Conservation (phyloP, 2,329 filamentous ascomycete genomes). For the Fusarium setosum region DNA sequence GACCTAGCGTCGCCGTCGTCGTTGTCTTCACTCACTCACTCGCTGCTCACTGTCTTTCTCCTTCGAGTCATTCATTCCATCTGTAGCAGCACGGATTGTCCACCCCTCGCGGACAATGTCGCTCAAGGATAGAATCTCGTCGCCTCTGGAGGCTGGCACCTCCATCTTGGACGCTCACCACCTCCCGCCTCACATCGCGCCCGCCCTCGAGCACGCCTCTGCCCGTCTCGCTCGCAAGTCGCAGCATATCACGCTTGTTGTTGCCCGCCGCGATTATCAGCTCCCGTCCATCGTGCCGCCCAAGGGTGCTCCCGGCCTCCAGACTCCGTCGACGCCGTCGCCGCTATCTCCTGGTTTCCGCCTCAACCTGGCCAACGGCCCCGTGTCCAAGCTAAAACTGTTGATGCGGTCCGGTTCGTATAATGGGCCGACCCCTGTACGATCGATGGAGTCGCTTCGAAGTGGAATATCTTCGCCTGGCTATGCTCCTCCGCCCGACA, state of each 20-base stretch:
- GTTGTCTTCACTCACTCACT: slow-evolving; percentile 7
- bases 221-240: slow-evolving; percentile 65
- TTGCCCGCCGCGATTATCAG: slow-evolving; percentile 67
- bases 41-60: too few species aligned
- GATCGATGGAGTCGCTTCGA: slow-evolving; percentile 37
- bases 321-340: slow-evolving; percentile 44
- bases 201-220: slow-evolving; percentile 69
- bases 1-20: background rate
- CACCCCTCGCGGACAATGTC: slow-evolving; percentile 48
- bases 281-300: slow-evolving; percentile 53
- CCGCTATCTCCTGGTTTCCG: slow-evolving; percentile 46
- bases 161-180: slow-evolving; percentile 69
- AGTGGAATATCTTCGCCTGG: slow-evolving; percentile 47
- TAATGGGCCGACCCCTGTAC: slow-evolving; percentile 32
- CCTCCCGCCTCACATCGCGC: slow-evolving; percentile 65
- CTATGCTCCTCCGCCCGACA: slow-evolving; percentile 45
- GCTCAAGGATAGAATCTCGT: slow-evolving; percentile 69
- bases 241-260: slow-evolving; percentile 67
- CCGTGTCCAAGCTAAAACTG: slow-evolving; percentile 48
- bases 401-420: slow-evolving; percentile 44
- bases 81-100: slow-evolving; percentile 25
- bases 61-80: slow-evolving; percentile 10
- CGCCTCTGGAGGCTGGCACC: slow-evolving; percentile 71
- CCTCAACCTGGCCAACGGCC: slow-evolving; percentile 45
- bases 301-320: slow-evolving; percentile 25